Percentiles rank a stretch among this genome's conserved stretches.
phyloP scores from a whole-genome alignment of 2,329 filamentous ascomycete species.

The Pleurostoma richardsiae region DNA sequence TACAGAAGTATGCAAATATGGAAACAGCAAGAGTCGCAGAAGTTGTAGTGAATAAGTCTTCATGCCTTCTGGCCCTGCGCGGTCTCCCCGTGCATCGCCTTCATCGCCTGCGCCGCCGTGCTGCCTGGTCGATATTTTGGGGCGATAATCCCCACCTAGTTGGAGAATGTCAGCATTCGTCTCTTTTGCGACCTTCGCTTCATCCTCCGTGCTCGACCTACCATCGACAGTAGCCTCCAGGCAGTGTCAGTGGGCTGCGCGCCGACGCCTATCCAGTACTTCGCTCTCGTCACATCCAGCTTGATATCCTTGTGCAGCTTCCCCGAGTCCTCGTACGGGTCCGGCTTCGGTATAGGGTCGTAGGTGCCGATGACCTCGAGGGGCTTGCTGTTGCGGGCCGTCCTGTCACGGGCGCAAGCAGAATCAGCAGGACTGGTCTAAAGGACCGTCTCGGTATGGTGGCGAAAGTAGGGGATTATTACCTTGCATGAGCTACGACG shows the following conservation, averaged over 20 bases:
- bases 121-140: conserved; percentile 25
- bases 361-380: conserved; percentile 88
- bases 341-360: conserved; percentile 60
- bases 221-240: conserved; percentile 82
- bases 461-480: conserved; percentile 21
- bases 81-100: no score
- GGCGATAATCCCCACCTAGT: conserved; percentile 28
- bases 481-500: conserved; percentile 89
- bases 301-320: conserved; percentile 86
- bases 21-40: no score
- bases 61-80: no score
- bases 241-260: conserved; percentile 89
- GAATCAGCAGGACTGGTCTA: no score
- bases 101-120: no score
- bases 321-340: conserved; percentile 56
- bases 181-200: no score
- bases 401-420: conserved; percentile 41
- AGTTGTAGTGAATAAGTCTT: no score
- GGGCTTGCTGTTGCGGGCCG: conserved; percentile 80
- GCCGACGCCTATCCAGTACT: conserved; percentile 96
- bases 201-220: conserved; percentile 25
- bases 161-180: conserved; percentile 2
- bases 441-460: neutral
- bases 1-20: no score
- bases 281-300: conserved; percentile 73